Evolutionary conservation across 768 basidiomycete genomes (phyloP), one percentile per base, ranked within the genome.

Genomic region (Phaeotremella fagi): DNA sequence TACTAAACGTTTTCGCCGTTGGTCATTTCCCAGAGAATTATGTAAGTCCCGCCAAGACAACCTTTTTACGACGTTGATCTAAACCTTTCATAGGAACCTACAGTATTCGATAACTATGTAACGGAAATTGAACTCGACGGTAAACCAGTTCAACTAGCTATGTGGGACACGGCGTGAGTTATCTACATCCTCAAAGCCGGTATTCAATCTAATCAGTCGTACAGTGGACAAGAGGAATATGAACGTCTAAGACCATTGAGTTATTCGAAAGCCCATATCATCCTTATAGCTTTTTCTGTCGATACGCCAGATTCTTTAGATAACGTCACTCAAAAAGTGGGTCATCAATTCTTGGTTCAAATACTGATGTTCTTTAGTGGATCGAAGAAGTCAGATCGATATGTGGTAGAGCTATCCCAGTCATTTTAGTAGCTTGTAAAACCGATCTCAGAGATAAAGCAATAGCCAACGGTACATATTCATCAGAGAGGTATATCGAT

Each of bases 121-220:
- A 94, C 95, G 43, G 95, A 99, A 79, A 97, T 99, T 68, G 81
- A 90, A 63, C 79, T 99, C 48, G 95, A 99, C 75, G 91, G 91
- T 61, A 98, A 98, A 76, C 89, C 92, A 31, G 90, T 99, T 16
- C 92, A 98, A 75, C 77, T 98, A 54, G 94, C 95, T 36, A 77
- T 98, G 38, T 98, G 95, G 95, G 95, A 99, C 81, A 98, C 95
- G 50, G 95, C 95, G 92, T 95, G 74, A 76, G 88, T 85, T 11
- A 3, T 16, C 22, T 20, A 12, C 33, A 9, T 35, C n/a, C 33
- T 9, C 33, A n/a, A n/a, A n/a, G n/a, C n/a, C n/a, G n/a, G n/a
- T n/a, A n/a, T n/a, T n/a, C n/a, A n/a, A n/a, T n/a, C 38, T 54
- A 48, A 48, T 55, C 26, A 47, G 47, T 52, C 18, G 26, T 50